Evolutionary conservation across 140 eudicot genomes (phyloP), one percentile per base, ranked within the genome.

Genomic region (Eryngium alpinum): DNA sequence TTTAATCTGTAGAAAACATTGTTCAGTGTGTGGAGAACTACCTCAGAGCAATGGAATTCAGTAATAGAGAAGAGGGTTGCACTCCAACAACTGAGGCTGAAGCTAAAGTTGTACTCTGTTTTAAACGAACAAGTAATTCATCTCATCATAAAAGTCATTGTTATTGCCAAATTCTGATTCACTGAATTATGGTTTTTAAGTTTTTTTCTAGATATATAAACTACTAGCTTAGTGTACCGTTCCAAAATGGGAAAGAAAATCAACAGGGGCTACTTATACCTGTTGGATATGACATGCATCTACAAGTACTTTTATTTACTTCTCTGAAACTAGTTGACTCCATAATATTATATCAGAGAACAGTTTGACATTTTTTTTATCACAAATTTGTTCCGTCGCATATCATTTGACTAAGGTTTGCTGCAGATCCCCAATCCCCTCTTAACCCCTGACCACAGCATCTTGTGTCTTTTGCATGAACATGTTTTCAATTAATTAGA

Each of bases 71-170:
- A 91, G 85, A 88, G 94, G 86, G 86, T 84, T 60, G 85, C 75
- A 38, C 86, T 96, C 29, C 88, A 88, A 80, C 96, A 85, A 83
- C 83, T 90, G 86, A 89, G 84, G 78, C 90, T 92, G 82, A 94
- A 88, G 87, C 84, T 88, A 84, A 93, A 89, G 87, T 87, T 96
- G 72, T 84, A 83, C 77, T 84, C 83, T 50, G 89, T 90, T 79
- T 85, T 93, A 87, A 86, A 84, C 52, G 89, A 88, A 79, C 97
- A 94, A 89, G 97, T 94, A 88, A 79, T 75, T 85, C 78, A 25
- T 81, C 78, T 83, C 62, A 33, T 43, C 28, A 27, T 70, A 18
- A 67, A 5, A 44, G 12, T 44, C 50, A 75, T 71, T 32, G 29
- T 59, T 33, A 21, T 10, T 28, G 63, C 2, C 80, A 27, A n/a